Evolutionary conservation across 805 yeast species (phyloP), one percentile per base, ranked within the genome.

Genomic region (Candida sphagnicola): DNA sequence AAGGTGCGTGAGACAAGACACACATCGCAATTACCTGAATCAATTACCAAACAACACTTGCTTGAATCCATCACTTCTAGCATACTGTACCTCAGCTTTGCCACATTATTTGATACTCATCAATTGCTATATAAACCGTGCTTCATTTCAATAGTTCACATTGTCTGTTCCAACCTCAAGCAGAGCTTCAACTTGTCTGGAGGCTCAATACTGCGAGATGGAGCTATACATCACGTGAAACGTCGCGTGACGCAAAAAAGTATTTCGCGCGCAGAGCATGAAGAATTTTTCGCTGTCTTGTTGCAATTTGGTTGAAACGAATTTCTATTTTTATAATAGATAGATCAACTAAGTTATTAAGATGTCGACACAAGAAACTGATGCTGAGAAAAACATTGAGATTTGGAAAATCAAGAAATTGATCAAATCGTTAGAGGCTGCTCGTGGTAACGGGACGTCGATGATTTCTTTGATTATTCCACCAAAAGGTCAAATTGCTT

Each of bases 391-490:
- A 72, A 91, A 90, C 72, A 91, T 93, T 61, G 96, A 93, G 73
- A 90, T 93, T 74, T 93, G 99, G 99, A 93, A 93, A 80, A 82
- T 93, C 75, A 91, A 90, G 75, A 93, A 93, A 70, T 76, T 88
- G 65, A 71, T 90, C 75, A 85, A 85, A 67, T 78, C 84, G 44
- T 76, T 93, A 52, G 93, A 93, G 61, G 71, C 70, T 54, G 98
- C 98, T 38, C 80, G 96, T 65, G 99, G 99, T 65, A 93, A 91
- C 62, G 99, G 99, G 66, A 93, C 99, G 34, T 93, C 99, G 17
- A 93, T 93, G 98, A 93, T 93, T 59, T 89, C 97, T 18, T 74
- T 93, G 61, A 86, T 93, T 53, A 87, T 90, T 48, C 96, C 99
- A 31, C 99, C 99, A 53, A 82, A 79, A 62, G 91, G 95, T 43